Conservation (phyloP, 2,329 filamentous ascomycete species). For the Sphaerulina musiva region DNA sequence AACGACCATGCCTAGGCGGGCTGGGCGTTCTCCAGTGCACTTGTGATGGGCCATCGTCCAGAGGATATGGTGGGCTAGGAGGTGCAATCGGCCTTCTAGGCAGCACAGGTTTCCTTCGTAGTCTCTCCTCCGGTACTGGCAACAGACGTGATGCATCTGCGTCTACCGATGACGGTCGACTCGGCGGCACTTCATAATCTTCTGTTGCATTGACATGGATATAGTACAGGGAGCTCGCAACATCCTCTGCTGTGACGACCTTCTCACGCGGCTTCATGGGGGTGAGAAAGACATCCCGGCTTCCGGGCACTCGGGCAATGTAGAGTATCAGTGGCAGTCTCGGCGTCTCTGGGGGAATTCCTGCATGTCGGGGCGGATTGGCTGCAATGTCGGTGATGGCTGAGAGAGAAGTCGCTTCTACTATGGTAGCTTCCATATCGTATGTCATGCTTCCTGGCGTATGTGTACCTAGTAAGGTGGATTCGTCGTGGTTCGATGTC, state of each 20-base stretch:
- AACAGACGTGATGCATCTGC: constrained; percentile 20
- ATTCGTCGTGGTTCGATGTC: neutral
- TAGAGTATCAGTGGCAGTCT: constrained; percentile 75
- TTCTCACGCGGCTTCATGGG: constrained; percentile 83
- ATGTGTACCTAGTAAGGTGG: neutral
- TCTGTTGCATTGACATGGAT: constrained; percentile 65
- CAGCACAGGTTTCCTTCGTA: constrained; percentile 18
- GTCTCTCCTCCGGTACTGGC: constrained; percentile 13
- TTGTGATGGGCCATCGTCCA: constrained; percentile 12
- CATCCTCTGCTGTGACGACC: constrained; percentile 80
- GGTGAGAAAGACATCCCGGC: constrained; percentile 85
- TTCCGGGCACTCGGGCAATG: constrained; percentile 87
- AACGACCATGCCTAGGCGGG: constrained; percentile 13
- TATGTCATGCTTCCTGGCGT: constrained; percentile 21
- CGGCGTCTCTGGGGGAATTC: constrained; percentile 62
- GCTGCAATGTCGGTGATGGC: constrained; percentile 72
- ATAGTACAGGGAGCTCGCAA: constrained; percentile 84
- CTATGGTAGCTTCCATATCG: constrained; percentile 29
- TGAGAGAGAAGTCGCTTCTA: constrained; percentile 80
- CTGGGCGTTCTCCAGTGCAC: neutral
- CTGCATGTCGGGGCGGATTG: constrained; percentile 79
- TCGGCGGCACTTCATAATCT: constrained; percentile 44
- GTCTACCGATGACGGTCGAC: constrained; percentile 20
- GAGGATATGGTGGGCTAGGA: constrained; percentile 20
- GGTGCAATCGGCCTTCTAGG: constrained; percentile 16